Evolutionary conservation across 495 filamentous ascomycete species (phyloP), one percentile per base, ranked within the genome.

Genomic region (Neurospora tetrasperma): DNA sequence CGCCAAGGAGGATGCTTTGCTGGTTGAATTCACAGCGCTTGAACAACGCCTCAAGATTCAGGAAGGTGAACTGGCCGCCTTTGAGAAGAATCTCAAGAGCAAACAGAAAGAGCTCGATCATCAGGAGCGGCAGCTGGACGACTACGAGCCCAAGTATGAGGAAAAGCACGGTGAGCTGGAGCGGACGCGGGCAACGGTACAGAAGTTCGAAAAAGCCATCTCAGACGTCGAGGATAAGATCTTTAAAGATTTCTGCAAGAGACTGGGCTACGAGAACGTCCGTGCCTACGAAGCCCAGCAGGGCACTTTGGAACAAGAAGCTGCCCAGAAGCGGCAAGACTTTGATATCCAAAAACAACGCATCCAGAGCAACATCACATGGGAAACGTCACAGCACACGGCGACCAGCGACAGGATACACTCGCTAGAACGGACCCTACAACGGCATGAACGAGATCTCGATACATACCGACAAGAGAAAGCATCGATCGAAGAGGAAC

Each of bases 221-320:
- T 89, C 91, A 70, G 85, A 87, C 54, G 92, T 97, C 18, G 93
- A 97, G 79, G 95, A 99, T 80, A 89, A 94, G 75, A 88, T 99
- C 27, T 98, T 97, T 79, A 86, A 86, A 31, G 86, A 87, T 27
- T 99, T 98, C 84, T 98, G 96, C 84, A 88, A 89, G 77, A 89
- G 93, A 40, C 86, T 97, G 20, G 92, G 93, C 1, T 98, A 96
- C 80, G 86, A 90, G 23, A 90, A 94, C 76, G 97, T 99, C 75
- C 92, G 95, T 27, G 90, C 91, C 43, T 99, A 98, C 77, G 93
- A 98, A 80, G 91, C 90, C 8, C 94, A 96, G 73, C 96, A 98
- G 79, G 96, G 96, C 42, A 93, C 90, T 16, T 79, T 95, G 69
- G 94, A 98, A 77, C 92, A 97, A 80, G 94, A 98, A 77, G 91